These are phyloP conservation scores for Mortierella claussenii DNA, from an alignment of 192 early-diverging fungal species.

Conservation along the genomic window DNA sequence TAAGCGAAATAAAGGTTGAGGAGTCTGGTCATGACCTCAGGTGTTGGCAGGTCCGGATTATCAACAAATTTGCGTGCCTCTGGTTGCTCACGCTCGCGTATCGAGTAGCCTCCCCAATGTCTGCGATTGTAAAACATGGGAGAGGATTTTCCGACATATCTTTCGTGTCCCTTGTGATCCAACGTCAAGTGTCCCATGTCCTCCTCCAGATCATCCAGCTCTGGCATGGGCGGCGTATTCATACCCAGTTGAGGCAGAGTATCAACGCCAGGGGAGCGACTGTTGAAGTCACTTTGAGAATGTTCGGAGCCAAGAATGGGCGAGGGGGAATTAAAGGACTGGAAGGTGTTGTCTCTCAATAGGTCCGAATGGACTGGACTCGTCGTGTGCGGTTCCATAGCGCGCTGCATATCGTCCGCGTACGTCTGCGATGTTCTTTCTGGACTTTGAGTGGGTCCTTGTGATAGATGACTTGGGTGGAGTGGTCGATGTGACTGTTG, in stretches of 20 bases:
- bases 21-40: constrained; percentile 66
- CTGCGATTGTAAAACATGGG: constrained; percentile 71
- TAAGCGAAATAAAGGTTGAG: constrained; percentile 73
- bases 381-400: constrained; percentile 17
- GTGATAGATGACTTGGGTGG: constrained; percentile 12
- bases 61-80: constrained; percentile 45
- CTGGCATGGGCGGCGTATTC: constrained; percentile 47
- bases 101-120: constrained; percentile 56
- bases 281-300: constrained; percentile 16
- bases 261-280: constrained; percentile 18
- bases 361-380: constrained; percentile 29
- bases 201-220: constrained; percentile 63
- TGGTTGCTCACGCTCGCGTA: constrained; percentile 49
- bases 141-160: constrained; percentile 79
- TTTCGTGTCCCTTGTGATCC: constrained; percentile 75
- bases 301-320: constrained; percentile 37
- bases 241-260: constrained; percentile 17
- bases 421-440: constrained; percentile 16
- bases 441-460: constrained; percentile 32
- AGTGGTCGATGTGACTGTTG: constrained; percentile 7
- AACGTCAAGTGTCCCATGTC: constrained; percentile 73
- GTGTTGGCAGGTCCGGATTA: constrained; percentile 64
- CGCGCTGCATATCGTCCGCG: constrained; percentile 10
- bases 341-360: constrained; percentile 18
- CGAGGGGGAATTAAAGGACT: constrained; percentile 34